phyloP scores from a whole-genome alignment of 2,329 filamentous ascomycete species.

The Hypomyces perniciosus region DNA sequence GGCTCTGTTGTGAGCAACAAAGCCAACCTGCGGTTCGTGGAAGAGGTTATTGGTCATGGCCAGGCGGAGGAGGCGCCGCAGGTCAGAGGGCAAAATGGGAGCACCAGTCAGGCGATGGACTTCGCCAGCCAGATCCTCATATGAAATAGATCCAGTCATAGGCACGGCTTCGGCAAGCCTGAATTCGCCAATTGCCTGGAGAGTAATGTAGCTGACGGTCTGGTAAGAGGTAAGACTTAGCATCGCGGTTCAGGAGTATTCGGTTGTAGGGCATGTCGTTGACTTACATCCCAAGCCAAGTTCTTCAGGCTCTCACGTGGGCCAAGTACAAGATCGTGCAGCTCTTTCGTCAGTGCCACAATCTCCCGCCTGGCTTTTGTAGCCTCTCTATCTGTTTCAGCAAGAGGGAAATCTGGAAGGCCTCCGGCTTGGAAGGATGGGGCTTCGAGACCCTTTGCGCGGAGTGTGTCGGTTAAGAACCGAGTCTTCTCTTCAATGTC shows the following conservation, averaged over 20 bases:
- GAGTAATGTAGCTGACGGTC: conserved; percentile 22
- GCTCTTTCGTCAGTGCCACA: conserved; percentile 17
- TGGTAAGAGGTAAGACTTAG: conserved; percentile 4
- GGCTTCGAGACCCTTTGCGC: conserved; percentile 16
- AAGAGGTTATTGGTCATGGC: conserved; percentile 36
- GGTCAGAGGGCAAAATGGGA: conserved; percentile 26
- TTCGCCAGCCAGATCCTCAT: conserved; percentile 19
- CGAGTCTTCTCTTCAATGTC: conserved; percentile 17
- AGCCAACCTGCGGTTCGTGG: conserved; percentile 29
- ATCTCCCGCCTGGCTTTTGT: conserved; percentile 15
- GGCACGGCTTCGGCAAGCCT: conserved; percentile 26
- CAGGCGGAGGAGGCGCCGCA: conserved; percentile 33
- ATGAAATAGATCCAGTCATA: conserved; percentile 21
- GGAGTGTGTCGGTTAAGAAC: conserved; percentile 13
- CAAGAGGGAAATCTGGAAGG: conserved; percentile 16
- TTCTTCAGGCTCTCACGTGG: conserved; percentile 19
- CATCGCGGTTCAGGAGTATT: background rate
- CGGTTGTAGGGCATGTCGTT: background rate
- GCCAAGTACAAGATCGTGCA: conserved; percentile 18
- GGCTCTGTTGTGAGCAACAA: conserved; percentile 33
- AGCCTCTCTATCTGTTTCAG: conserved; percentile 9
- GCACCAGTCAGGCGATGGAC: conserved; percentile 30
- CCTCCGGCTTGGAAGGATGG: conserved; percentile 17
- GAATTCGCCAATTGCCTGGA: conserved; percentile 28
- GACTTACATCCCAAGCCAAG: conserved; percentile 24